Evolutionary conservation across 1,139 yeast genomes (phyloP).

Genomic region (Protomyces gravidus): DNA sequence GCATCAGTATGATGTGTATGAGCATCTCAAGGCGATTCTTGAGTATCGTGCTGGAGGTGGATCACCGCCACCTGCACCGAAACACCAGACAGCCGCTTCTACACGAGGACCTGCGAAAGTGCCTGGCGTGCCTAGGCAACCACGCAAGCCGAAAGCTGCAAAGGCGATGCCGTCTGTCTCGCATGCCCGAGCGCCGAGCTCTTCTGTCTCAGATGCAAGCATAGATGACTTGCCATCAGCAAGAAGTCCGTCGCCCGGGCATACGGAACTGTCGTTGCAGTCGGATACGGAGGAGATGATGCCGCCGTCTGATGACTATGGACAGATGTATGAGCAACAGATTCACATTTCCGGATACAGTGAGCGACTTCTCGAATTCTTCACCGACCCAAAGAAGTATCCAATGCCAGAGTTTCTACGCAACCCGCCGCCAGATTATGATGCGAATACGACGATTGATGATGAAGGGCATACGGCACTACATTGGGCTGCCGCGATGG

Average conservation of each 20-base stretch:
- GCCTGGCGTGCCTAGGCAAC: background rate
- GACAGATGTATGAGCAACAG: constrained; percentile 10
- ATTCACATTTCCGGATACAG: constrained; percentile 42
- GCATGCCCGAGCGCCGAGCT: background rate
- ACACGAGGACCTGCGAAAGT: constrained; percentile 3
- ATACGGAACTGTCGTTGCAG: constrained; percentile 16
- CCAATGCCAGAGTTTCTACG: constrained; percentile 70
- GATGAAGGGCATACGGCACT: constrained; percentile 88
- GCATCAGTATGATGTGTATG: constrained; percentile 60
- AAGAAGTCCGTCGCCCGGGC: constrained; percentile 21
- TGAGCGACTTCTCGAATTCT: constrained; percentile 49
- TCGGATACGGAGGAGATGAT: constrained; percentile 14
- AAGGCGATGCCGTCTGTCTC: background rate
- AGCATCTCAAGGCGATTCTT: constrained; percentile 59
- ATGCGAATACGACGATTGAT: constrained; percentile 80
- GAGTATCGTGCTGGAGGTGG: constrained; percentile 50
- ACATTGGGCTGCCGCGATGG: constrained; percentile 96
- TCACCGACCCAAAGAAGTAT: constrained; percentile 67
- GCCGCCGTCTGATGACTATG: constrained; percentile 17
- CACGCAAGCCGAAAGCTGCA: constrained; percentile 9
- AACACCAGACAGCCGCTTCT: constrained; percentile 29
- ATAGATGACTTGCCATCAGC: constrained; percentile 21
- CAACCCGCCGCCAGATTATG: constrained; percentile 68
- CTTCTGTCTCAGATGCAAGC: constrained; percentile 20
- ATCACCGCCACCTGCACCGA: constrained; percentile 29